These are phyloP conservation scores for Cadophora sp. DNA, from an alignment of 2,329 filamentous ascomycete species.

Conservation along the genomic window DNA sequence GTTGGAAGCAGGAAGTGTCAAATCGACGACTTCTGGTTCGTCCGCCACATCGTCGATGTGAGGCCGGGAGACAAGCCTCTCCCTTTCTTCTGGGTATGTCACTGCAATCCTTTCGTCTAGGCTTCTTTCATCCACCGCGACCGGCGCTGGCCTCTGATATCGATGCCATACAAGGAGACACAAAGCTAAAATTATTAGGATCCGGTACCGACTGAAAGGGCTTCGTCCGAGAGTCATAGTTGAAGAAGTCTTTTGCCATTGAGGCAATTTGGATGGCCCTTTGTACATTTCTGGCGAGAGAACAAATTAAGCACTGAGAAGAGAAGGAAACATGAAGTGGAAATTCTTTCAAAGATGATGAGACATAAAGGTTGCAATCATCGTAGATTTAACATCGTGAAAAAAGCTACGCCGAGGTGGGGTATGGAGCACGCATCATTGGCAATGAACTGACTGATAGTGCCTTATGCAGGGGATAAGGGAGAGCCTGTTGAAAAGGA, in stretches of 20 bases:
- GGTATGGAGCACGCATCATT: background rate
- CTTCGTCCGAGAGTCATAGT: background rate
- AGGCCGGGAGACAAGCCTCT: background rate
- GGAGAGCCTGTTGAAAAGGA: background rate
- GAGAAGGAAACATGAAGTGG: background rate
- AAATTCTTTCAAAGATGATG: background rate
- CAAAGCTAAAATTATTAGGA: conserved; percentile 11
- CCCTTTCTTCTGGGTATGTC: conserved; percentile 4
- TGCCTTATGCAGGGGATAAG: background rate
- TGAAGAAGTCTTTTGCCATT: conserved; percentile 15
- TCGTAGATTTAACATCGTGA: background rate
- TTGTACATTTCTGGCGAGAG: conserved; percentile 15
- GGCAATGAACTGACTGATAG: background rate
- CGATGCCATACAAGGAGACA: conserved; percentile 19
- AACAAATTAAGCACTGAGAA: background rate
- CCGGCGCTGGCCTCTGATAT: background rate
- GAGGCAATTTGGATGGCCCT: conserved; percentile 18
- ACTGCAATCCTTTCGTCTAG: background rate
- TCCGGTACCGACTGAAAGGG: conserved; percentile 4
- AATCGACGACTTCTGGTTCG: background rate
- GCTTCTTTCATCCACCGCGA: background rate
- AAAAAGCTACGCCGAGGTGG: background rate
- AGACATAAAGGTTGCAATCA: background rate
- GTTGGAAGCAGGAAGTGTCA: background rate
- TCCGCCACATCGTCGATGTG: background rate